Conservation (phyloP, 108 stramenopile genomes). For the Aureococcus anophagefferens region DNA sequence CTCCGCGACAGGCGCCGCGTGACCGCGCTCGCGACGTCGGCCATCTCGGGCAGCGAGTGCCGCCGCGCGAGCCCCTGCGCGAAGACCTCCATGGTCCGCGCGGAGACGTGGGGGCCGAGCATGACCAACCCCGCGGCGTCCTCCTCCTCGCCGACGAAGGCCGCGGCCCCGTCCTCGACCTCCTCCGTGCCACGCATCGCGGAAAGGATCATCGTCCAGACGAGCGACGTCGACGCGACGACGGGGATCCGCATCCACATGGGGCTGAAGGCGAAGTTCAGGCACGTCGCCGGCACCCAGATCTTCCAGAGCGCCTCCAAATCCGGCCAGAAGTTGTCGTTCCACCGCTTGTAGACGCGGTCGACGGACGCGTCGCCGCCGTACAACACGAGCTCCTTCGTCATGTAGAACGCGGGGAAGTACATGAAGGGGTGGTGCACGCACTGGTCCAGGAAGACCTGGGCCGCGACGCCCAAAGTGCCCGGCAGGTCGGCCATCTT, state of each 20-base stretch:
- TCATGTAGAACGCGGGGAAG: conserved; percentile 78
- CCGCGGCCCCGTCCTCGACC: conserved; percentile 62
- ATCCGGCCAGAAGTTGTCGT: conserved; percentile 64
- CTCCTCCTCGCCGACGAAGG: conserved; percentile 42
- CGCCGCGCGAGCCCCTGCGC: not conserved
- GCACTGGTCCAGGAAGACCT: conserved; percentile 56
- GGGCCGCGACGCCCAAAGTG: conserved; percentile 34
- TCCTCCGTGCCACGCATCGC: conserved; percentile 64
- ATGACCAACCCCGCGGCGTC: not conserved
- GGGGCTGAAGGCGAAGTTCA: conserved; percentile 85
- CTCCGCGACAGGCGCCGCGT: not conserved
- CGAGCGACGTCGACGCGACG: conserved; percentile 61
- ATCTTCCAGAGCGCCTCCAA: conserved; percentile 47
- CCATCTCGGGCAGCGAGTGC: not conserved
- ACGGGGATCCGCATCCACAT: conserved; percentile 73
- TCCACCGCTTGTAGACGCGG: conserved; percentile 43
- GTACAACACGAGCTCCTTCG: conserved; percentile 55
- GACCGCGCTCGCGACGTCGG: not conserved
- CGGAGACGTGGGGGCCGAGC: not conserved
- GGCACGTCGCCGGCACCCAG: conserved; percentile 66
- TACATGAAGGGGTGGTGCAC: conserved; percentile 79
- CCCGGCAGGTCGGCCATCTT: conserved; percentile 62
- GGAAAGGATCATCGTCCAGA: conserved; percentile 72
- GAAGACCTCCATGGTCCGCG: not conserved
- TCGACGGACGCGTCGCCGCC: conserved; percentile 50